Evolutionary conservation across 768 basidiomycete species (phyloP).

Genomic region (Asterophora parasitica): DNA sequence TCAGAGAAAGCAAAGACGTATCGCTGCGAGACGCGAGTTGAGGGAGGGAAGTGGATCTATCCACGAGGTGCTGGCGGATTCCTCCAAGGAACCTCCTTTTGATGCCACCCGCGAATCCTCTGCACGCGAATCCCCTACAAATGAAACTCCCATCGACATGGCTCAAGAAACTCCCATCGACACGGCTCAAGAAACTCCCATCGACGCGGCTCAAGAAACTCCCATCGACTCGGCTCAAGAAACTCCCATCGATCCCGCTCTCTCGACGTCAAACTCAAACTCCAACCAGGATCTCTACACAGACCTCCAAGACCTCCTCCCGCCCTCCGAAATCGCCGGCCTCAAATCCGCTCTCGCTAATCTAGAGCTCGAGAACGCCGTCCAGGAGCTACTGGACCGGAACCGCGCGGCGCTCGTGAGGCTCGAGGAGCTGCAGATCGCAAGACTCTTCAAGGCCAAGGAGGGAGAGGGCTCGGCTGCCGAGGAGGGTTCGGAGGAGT

Average conservation of each 20-base stretch:
- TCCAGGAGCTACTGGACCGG: slow-evolving; percentile 62
- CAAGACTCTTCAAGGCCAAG: slow-evolving; percentile 46
- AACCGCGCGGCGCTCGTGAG: slow-evolving; percentile 60
- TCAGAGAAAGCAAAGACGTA: slow-evolving; percentile 31
- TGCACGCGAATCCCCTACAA: too few species aligned
- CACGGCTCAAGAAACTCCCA: too few species aligned
- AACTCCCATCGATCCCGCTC: too few species aligned
- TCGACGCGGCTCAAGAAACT: too few species aligned
- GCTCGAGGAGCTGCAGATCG: slow-evolving; percentile 61
- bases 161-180: too few species aligned
- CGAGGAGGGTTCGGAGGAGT: slow-evolving; percentile 73
- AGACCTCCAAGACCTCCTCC: slow-evolving; percentile 50
- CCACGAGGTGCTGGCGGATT: slow-evolving; percentile 16
- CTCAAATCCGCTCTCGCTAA: slow-evolving; percentile 59
- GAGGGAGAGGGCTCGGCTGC: slow-evolving; percentile 40
- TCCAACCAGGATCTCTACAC: slow-evolving; percentile 28
- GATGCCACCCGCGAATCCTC: too few species aligned
- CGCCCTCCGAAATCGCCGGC: slow-evolving; percentile 47
- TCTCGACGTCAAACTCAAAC: too few species aligned
- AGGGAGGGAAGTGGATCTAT: slow-evolving; percentile 23
- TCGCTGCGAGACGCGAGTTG: slow-evolving; percentile 22
- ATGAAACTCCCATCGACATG: too few species aligned
- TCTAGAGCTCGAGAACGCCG: slow-evolving; percentile 63
- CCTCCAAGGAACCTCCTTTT: too few species aligned
- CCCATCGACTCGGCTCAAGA: too few species aligned